Base-by-base conservation (phyloP, 257 asterid genomes). In the Capsicum chinense region DNA sequence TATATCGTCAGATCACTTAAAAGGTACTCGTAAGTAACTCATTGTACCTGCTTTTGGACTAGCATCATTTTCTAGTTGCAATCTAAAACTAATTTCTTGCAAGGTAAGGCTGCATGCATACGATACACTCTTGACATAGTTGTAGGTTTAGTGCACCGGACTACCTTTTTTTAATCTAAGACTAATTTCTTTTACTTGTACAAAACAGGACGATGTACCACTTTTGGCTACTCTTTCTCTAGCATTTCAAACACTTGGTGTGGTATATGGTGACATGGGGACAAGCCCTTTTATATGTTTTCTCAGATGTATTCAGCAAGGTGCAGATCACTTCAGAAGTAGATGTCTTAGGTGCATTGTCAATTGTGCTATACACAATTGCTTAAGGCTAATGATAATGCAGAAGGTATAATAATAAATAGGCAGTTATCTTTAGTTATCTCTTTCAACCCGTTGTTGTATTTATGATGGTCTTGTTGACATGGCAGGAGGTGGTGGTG, bases 241-340 rank as follows among this genome's bases (percentile, higher is more conserved):
- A 89, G 97, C 98, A 86, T 94, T 94, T 87, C 99, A 96, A 92
- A 96, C 98, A 10, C 97, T 96, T 33, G 99, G 99, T 76, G 99
- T 96, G 71, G 99, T 94, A 33, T 96, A 94, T 69, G 99, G 99
- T 52, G 99, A 96, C 83, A 89, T 96, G 99, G 99, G 98, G 19
- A 94, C 99, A 10, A 94, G 98, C 82, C 99, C 99, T 83, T 87
- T 87, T 96, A 3, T 96, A 96, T 66, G 98, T 93, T 70, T 94
- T 96, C 85, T 88, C 97, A 35, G 98, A 90, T 47, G 98, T 96
- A 21, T 96, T 96, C 83, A 94, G 94, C 90, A 96, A 96, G 83
- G 97, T 93, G 63, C 89, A 92, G 85, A 94, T 96, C 85, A 92
- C 93, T 56, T 93, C 98, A 52, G 98, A 96, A 6, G 91, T 91